Conservation (phyloP, 2,329 filamentous ascomycete genomes). For the Aspergillus tanneri region DNA sequence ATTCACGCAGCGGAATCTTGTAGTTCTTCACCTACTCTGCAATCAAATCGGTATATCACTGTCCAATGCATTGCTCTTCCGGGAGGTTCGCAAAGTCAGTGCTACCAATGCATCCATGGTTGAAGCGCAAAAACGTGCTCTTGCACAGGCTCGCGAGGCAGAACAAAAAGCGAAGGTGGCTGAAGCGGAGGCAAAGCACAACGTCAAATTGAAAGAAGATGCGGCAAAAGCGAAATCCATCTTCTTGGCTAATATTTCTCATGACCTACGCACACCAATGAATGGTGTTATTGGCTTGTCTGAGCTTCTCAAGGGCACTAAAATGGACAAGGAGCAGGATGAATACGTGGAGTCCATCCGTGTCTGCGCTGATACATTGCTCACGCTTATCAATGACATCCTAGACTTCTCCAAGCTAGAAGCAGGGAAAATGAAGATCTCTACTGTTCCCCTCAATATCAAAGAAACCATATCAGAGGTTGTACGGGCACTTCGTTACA, state of each 20-base stretch:
- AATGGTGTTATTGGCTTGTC: slow-evolving; percentile 87
- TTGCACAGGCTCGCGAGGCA: slow-evolving; percentile 60
- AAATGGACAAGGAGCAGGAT: slow-evolving; percentile 57
- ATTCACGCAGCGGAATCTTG: slow-evolving; percentile 60
- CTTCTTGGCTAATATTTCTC: slow-evolving; percentile 91
- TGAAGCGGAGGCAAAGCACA: slow-evolving; percentile 63
- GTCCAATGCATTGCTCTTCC: slow-evolving; percentile 64
- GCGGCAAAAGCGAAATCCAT: slow-evolving; percentile 77
- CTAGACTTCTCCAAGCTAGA: slow-evolving; percentile 85
- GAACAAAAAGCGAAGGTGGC: slow-evolving; percentile 65
- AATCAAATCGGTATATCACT: slow-evolving; percentile 65
- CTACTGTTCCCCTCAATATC: slow-evolving; percentile 78
- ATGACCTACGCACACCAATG: slow-evolving; percentile 86
- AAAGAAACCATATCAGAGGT: slow-evolving; percentile 66
- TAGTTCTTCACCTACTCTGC: slow-evolving; percentile 56
- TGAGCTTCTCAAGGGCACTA: slow-evolving; percentile 60
- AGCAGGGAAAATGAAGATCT: slow-evolving; percentile 82
- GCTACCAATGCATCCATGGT: slow-evolving; percentile 66
- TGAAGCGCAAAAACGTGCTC: slow-evolving; percentile 62
- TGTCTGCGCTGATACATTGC: slow-evolving; percentile 68
- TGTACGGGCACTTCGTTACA: slow-evolving; percentile 62
- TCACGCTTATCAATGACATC: slow-evolving; percentile 90
- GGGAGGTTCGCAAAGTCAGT: slow-evolving; percentile 59
- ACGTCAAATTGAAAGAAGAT: slow-evolving; percentile 66
- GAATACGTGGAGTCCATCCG: slow-evolving; percentile 64